phyloP scores from a whole-genome alignment of 179 eudicot species.

The Pouteria campechiana region DNA sequence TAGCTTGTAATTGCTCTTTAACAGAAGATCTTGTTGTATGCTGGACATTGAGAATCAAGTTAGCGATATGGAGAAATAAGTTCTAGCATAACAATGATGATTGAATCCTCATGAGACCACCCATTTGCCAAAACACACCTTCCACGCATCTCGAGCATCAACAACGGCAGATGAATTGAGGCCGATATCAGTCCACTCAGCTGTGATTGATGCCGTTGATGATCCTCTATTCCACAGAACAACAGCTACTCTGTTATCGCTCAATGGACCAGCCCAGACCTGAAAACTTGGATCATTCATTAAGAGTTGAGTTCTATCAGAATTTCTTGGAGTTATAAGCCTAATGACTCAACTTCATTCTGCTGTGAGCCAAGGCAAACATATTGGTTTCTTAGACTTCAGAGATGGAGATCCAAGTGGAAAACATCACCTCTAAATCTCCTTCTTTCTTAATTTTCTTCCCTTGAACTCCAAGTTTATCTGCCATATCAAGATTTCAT shows the following conservation, averaged over 20 bases:
- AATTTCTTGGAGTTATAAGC: no score
- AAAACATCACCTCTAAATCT: constrained; percentile 45
- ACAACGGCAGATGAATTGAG: constrained; percentile 23
- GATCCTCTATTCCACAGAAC: constrained; percentile 53
- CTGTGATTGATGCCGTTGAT: constrained; percentile 35
- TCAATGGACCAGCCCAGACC: constrained; percentile 75
- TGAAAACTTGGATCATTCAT: constrained; percentile 2
- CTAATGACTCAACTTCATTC: no score
- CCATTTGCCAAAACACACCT: constrained; percentile 35
- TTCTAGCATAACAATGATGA: neutral
- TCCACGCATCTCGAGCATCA: constrained; percentile 60
- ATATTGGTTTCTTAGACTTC: no score
- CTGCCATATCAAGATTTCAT: constrained; percentile 15
- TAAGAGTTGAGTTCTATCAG: no score
- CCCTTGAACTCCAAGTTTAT: constrained; percentile 65
- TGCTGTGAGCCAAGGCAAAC: no score
- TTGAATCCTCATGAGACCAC: no score
- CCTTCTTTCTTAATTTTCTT: constrained; percentile 43
- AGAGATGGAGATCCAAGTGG: no score
- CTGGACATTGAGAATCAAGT: constrained; percentile 17
- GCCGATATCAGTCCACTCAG: constrained; percentile 46
- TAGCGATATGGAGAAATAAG: neutral
- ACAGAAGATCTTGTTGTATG: constrained; percentile 23
- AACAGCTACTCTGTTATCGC: constrained; percentile 26
- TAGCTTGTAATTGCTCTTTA: constrained; percentile 24